Evolutionary conservation across 2,329 filamentous ascomycete genomes (phyloP).

Genomic region (Trichophyton equinum): DNA sequence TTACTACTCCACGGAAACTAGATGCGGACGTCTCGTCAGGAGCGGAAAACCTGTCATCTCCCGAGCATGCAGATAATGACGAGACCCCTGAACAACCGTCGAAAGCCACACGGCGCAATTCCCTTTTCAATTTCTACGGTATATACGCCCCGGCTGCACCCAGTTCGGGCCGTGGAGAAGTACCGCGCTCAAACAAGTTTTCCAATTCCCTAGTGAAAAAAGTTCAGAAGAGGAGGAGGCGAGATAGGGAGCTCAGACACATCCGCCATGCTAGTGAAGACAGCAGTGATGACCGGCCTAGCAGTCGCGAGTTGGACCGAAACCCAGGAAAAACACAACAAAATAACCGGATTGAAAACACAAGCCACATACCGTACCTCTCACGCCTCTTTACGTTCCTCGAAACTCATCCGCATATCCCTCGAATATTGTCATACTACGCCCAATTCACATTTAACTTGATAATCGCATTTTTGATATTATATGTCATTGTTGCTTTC

Average conservation of each 20-base stretch:
- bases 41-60: constrained; percentile 35
- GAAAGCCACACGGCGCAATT: constrained; percentile 27
- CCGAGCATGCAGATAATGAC: constrained; percentile 36
- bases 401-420: constrained; percentile 52
- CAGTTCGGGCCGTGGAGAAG: constrained; percentile 52
- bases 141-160: constrained; percentile 28
- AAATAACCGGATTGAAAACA: background rate
- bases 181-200: constrained; percentile 40
- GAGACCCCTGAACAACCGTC: constrained; percentile 34
- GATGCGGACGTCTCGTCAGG: constrained; percentile 38
- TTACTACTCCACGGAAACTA: constrained; percentile 39
- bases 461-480: constrained; percentile 35
- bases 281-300: constrained; percentile 30
- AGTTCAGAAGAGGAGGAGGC: constrained; percentile 39
- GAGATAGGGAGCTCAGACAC: constrained; percentile 34
- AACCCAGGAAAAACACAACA: background rate
- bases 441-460: constrained; percentile 46
- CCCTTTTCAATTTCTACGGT: constrained; percentile 31
- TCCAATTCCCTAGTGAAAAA: constrained; percentile 34
- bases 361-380: constrained; percentile 22
- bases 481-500: constrained; percentile 57
- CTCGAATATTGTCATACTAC: constrained; percentile 54
- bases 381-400: constrained; percentile 48
- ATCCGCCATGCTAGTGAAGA: constrained; percentile 33
- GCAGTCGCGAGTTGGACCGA: constrained; percentile 22